A percentile compares a stretch with the other conserved stretches of the same genome.
Evolutionary conservation across 176 grass and related monocot species (phyloP).

Genomic region (Phoenix roebelenii): DNA sequence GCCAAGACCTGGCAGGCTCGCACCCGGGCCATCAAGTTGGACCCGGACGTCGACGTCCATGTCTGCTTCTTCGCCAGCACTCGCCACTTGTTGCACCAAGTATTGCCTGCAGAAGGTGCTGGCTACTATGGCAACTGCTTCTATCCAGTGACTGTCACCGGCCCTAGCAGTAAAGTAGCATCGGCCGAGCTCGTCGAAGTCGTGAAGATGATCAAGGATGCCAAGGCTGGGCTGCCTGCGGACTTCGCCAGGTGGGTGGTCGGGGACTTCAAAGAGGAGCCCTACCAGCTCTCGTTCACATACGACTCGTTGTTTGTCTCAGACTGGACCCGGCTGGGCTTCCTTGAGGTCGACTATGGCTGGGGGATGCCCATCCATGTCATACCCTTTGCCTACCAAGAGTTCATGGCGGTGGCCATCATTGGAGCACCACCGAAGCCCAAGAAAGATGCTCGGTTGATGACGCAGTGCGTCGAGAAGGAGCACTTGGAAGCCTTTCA

Average conservation of each 20-base stretch:
- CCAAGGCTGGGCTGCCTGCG: background rate
- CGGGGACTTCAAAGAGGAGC: background rate
- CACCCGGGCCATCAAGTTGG: background rate
- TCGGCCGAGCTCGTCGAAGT: no score
- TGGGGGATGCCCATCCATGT: background rate
- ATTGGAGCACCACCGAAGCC: background rate
- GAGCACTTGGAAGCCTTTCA: no score
- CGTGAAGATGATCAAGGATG: background rate
- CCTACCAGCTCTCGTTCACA: background rate
- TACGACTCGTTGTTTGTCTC: background rate
- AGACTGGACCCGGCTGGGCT: slow-evolving; percentile 1
- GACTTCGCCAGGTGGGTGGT: background rate
- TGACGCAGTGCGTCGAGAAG: background rate
- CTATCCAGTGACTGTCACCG: no score
- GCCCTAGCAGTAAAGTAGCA: no score
- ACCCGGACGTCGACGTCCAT: background rate
- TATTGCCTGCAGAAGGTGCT: background rate
- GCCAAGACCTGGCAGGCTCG: background rate
- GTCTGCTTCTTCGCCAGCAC: background rate
- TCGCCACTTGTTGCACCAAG: background rate
- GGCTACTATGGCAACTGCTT: background rate
- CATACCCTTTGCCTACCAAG: background rate
- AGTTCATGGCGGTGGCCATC: background rate
- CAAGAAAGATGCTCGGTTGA: background rate
- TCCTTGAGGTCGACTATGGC: background rate